Percentiles rank a stretch among this genome's conserved stretches.
Evolutionary conservation across 352 stramenopile genomes (phyloP).

Genomic region (Blastocystis sp.): DNA sequence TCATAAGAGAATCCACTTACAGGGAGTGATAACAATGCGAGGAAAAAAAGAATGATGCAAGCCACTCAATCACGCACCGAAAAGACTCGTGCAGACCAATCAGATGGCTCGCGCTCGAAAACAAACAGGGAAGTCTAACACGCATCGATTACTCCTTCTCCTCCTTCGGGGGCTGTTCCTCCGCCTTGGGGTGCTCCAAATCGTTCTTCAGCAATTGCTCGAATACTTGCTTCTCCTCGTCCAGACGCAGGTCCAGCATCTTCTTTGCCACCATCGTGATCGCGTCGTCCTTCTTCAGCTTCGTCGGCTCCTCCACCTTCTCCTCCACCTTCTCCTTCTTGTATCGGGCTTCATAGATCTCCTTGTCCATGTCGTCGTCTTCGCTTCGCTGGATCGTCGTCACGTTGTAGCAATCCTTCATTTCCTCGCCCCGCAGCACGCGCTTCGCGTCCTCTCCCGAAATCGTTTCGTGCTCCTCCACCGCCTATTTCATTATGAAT

Average conservation of each 20-base stretch:
- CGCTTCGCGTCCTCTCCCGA: constrained; percentile 36
- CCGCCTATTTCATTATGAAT: background rate
- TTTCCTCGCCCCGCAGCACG: background rate
- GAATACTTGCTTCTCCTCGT: constrained; percentile 38
- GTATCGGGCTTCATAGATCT: constrained; percentile 2
- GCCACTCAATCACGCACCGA: background rate
- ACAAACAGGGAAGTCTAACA: background rate
- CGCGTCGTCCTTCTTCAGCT: constrained; percentile 2
- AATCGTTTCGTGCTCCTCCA: constrained; percentile 43
- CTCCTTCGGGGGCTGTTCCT: background rate
- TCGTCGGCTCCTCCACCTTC: background rate
- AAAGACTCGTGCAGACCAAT: background rate
- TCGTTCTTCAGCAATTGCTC: background rate
- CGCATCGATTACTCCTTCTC: background rate
- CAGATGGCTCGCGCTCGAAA: too few relatives aligned
- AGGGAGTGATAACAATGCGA: background rate
- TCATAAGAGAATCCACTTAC: background rate
- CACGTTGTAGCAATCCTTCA: constrained; percentile 21
- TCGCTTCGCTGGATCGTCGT: background rate
- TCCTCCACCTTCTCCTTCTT: background rate
- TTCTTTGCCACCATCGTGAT: constrained; percentile 11
- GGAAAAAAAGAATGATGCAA: background rate
- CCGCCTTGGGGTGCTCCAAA: background rate
- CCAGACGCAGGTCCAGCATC: constrained; percentile 5
- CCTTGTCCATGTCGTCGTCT: background rate